Conservation (phyloP, 2,329 filamentous ascomycete genomes). For the Exophiala bonariae region DNA sequence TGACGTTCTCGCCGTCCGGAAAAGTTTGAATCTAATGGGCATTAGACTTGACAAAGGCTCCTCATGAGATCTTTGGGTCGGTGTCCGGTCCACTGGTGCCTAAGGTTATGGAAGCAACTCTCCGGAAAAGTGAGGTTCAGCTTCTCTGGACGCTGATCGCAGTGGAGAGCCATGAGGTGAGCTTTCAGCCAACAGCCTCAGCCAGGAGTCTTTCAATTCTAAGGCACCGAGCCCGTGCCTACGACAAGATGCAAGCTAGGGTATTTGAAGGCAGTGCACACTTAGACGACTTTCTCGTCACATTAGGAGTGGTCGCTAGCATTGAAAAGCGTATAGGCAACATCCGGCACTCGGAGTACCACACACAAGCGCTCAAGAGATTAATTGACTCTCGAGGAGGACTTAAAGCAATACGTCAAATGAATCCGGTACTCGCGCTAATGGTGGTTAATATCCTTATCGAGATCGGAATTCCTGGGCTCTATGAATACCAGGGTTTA, state of each 20-base stretch:
- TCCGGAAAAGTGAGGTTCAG: too few relatives aligned
- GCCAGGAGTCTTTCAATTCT: neutral
- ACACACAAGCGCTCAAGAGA: neutral
- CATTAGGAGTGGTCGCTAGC: neutral
- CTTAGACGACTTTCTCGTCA: neutral
- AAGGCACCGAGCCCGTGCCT: neutral
- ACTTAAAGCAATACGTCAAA: neutral
- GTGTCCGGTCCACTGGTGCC: too few relatives aligned
- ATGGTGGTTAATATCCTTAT: neutral
- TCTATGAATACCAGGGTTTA: neutral
- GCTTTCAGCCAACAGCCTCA: neutral
- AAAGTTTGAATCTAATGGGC: neutral
- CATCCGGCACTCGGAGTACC: neutral
- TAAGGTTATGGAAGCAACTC: too few relatives aligned
- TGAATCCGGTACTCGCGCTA: neutral
- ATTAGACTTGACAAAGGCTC: neutral
- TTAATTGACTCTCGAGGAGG: neutral
- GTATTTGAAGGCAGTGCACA: neutral
- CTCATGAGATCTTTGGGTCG: neutral
- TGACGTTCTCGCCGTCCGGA: neutral
- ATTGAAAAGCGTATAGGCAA: neutral
- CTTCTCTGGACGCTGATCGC: neutral
- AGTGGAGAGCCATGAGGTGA: neutral
- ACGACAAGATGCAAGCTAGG: neutral
- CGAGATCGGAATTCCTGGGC: neutral